Conservation (phyloP, 148 eudicot genomes). For the Camellia granthamiana region DNA sequence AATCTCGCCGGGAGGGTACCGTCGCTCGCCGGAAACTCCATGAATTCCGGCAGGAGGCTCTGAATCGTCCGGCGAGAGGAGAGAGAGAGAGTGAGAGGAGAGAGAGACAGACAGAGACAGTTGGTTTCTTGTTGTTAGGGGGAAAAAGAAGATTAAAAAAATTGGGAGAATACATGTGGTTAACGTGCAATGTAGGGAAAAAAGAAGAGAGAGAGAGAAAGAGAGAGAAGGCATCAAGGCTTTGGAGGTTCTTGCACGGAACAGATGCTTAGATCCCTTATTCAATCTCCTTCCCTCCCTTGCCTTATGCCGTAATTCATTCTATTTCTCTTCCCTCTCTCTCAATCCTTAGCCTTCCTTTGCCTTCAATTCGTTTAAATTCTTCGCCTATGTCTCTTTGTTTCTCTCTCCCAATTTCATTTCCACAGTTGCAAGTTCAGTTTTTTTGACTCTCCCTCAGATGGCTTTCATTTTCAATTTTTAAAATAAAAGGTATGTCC, state of each 20-base stretch:
- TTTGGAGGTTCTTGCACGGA: slow-evolving; percentile 70
- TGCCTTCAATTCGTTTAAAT: slow-evolving; percentile 4
- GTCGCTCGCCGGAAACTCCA: slow-evolving; percentile 23
- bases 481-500: slow-evolving; percentile 17
- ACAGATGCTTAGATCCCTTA: slow-evolving; percentile 57
- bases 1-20: slow-evolving; percentile 9
- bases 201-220: slow-evolving; percentile 11
- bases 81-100: background rate
- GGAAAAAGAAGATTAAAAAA: background rate
- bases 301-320: slow-evolving; percentile 79
- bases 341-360: background rate
- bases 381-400: background rate
- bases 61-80: background rate
- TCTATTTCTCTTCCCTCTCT: slow-evolving; percentile 27
- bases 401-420: slow-evolving; percentile 3
- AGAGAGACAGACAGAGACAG: background rate
- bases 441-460: slow-evolving; percentile 6
- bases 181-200: slow-evolving; percentile 66
- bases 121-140: background rate
- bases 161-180: slow-evolving; percentile 31
- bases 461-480: slow-evolving; percentile 6
- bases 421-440: background rate
- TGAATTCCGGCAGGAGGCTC: slow-evolving; percentile 19
- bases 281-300: slow-evolving; percentile 42
- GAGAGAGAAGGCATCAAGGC: slow-evolving; percentile 29